Base-by-base conservation (phyloP, 768 basidiomycete genomes). In the Boletus subcaerulescens region DNA sequence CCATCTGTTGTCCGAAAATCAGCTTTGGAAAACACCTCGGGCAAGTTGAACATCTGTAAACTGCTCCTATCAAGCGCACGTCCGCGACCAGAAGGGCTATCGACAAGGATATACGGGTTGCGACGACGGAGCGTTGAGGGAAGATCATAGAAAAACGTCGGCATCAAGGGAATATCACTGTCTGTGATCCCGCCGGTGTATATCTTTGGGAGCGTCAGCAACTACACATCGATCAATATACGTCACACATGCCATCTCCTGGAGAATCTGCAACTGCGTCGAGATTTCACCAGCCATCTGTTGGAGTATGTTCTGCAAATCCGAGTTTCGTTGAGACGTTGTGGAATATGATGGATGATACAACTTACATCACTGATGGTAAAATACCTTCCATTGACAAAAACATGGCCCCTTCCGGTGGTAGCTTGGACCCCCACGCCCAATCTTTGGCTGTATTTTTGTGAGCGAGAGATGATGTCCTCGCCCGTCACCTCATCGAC, bases 91-190 rank as follows among this genome's bases (percentile, higher is more conserved):
- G 76, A 76, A 3, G 77, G 64, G 33, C 72, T 75, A 4, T 76
- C 64, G 0, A 87, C 83, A 62, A 84, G 82, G 50, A 98, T 85
- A 65, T 89, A 83, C 26, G 72, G 75, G 69, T 93, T 98, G n/a
- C 97, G 74, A 12, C 87, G 79, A 52, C 78, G 74, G 40, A 77
- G 76, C 0, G 91, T 84, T 0, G 81, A 82, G 1, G 94, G 90
- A 7, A 94, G 79, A 62, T 96, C 92, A 65, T 96, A 98, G 74
- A 98, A 98, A 72, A 90, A 93, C 14, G 78, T 87, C 31, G 81
- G 71, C 50, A 91, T 79, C 32, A 78, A 75, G 7, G 73, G 73
- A 9, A 70, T 69, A 39, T 77, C 71, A 2, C 76, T 77, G 43
- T 90, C 85, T 10, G 78, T 77, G 17, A 93, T 65, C 33, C 73